These are phyloP conservation scores for Chlorella vulgaris DNA, from an alignment of 139 green algal species.

Conservation along the genomic window DNA sequence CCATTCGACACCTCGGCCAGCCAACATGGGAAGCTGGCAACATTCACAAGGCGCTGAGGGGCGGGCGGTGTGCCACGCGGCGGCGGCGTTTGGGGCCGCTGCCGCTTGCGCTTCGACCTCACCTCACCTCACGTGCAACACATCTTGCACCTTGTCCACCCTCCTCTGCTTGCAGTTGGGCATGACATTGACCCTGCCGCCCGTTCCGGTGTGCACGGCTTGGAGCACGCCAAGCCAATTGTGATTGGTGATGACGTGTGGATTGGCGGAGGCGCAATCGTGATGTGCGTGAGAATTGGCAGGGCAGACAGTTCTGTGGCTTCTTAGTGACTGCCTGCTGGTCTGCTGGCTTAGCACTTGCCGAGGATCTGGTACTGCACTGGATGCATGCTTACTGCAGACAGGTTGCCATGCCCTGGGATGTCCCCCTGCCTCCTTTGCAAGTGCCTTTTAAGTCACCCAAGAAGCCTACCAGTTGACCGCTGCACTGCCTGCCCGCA, in stretches of 20 bases:
- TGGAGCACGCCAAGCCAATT: constrained; percentile 49
- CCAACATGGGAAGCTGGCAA: no score
- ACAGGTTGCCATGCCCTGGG: no score
- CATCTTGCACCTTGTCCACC: not conserved
- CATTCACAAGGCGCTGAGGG: no score
- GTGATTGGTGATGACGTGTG: constrained; percentile 55
- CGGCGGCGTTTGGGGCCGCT: no score
- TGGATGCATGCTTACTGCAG: not conserved
- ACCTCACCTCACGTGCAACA: not conserved
- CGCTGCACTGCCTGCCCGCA: not conserved
- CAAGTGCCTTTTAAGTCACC: no score
- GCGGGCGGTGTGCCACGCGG: no score
- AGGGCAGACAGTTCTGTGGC: not conserved
- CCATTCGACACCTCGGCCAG: no score
- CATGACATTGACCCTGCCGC: constrained; percentile 22
- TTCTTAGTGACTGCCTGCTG: not conserved
- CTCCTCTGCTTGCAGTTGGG: constrained; percentile 6
- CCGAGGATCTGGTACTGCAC: not conserved
- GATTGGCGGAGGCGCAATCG: constrained; percentile 49
- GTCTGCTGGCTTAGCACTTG: no score
- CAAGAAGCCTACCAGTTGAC: no score
- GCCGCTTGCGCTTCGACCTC: no score
- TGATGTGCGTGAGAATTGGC: no score
- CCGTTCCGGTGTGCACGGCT: constrained; percentile 21
- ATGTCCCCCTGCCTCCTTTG: no score